phyloP scores from a whole-genome alignment of 2,329 filamentous ascomycete species.

The Rhytidhysteron rufulum region DNA sequence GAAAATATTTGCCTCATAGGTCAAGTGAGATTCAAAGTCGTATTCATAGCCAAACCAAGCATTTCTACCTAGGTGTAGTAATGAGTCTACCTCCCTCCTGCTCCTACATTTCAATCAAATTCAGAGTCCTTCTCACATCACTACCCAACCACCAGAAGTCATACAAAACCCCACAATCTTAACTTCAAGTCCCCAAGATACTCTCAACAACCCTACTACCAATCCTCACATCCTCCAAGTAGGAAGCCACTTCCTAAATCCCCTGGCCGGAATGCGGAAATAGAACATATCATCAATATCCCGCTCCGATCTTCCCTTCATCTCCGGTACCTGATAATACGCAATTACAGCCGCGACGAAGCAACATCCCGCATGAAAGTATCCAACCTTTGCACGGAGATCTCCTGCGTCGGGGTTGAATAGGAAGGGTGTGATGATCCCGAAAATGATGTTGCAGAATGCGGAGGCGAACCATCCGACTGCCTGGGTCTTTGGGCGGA shows the following conservation, averaged over 20 bases:
- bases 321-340: constrained; percentile 51
- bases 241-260: neutral
- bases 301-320: constrained; percentile 45
- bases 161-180: too few species aligned
- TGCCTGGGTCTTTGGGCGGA: constrained; percentile 44
- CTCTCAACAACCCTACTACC: neutral
- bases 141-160: too few species aligned
- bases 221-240: neutral
- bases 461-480: constrained; percentile 43
- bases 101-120: too few species aligned
- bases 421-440: constrained; percentile 49
- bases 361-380: too few species aligned
- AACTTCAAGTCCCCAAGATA: too few species aligned
- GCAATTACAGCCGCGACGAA: too few species aligned
- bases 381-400: constrained; percentile 40
- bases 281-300: constrained; percentile 48
- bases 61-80: too few species aligned
- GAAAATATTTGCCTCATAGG: too few species aligned
- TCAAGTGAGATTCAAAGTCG: too few species aligned
- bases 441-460: constrained; percentile 41
- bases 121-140: too few species aligned
- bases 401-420: constrained; percentile 47
- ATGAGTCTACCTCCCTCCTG: too few species aligned
- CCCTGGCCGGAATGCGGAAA: constrained; percentile 4
- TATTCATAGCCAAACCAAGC: too few species aligned